Percentiles rank a stretch among this genome's conserved stretches.
These are phyloP conservation scores for Diplodia seriata DNA, from an alignment of 2,329 filamentous ascomycete species.

Conservation along the genomic window DNA sequence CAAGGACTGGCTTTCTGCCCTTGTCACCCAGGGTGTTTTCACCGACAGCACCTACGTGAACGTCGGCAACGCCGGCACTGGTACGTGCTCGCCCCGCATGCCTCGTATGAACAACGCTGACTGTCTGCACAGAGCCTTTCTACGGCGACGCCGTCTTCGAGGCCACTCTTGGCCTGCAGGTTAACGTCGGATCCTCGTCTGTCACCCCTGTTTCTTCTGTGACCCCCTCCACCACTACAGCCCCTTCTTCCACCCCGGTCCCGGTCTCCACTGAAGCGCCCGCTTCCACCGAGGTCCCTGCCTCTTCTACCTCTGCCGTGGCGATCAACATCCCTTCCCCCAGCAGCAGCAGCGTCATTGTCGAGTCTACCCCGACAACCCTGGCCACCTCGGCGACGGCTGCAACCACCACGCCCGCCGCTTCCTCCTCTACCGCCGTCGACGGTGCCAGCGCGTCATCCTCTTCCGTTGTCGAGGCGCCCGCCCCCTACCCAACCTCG, in stretches of 20 bases:
- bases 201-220: conserved; percentile 23
- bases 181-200: conserved; percentile 30
- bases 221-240: conserved; percentile 4
- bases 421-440: neutral
- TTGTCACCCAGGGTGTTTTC: conserved; percentile 48
- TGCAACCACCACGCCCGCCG: neutral
- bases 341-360: conserved; percentile 14
- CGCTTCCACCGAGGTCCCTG: conserved; percentile 6
- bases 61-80: conserved; percentile 51
- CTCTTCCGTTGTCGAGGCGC: conserved; percentile 1
- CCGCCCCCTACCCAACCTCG: neutral
- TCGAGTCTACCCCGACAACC: conserved; percentile 1
- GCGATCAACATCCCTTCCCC: conserved; percentile 16
- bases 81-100: neutral
- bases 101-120: neutral
- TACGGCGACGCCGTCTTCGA: conserved; percentile 38
- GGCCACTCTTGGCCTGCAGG: conserved; percentile 38
- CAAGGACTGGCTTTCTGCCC: conserved; percentile 52
- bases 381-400: conserved; percentile 5
- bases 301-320: conserved; percentile 9
- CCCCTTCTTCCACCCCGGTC: conserved; percentile 5
- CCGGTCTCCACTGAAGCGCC: conserved; percentile 2
- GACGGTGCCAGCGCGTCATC: neutral
- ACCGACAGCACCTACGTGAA: conserved; percentile 50
- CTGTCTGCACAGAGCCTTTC: conserved; percentile 35